Percentiles rank a stretch among this genome's conserved stretches.
Evolutionary conservation across 805 yeast species (phyloP).

Genomic region (Brettanomyces nanus): DNA sequence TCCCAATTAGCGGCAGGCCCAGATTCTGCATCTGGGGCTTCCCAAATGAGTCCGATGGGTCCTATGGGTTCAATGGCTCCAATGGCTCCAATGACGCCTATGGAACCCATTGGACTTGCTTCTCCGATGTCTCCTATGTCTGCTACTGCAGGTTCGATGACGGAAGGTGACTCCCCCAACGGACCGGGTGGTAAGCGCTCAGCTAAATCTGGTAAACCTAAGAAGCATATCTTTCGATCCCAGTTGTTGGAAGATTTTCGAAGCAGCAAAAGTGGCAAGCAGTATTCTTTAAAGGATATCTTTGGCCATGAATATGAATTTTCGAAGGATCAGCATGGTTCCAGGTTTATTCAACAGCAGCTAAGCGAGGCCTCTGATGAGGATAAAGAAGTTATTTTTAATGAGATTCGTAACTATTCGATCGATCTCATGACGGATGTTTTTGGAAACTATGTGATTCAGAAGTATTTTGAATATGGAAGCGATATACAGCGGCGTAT

Average conservation of each 20-base stretch:
- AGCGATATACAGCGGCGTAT: conserved; percentile 57
- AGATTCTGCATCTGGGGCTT: no score
- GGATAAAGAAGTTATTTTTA: conserved; percentile 70
- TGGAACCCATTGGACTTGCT: neutral
- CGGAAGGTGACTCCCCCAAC: conserved; percentile 1
- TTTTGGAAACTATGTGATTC: conserved; percentile 95
- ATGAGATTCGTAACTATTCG: conserved; percentile 69
- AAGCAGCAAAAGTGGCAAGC: conserved; percentile 47
- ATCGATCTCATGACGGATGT: conserved; percentile 89
- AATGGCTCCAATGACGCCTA: conserved; percentile 2
- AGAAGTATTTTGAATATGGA: conserved; percentile 85
- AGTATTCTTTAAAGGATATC: conserved; percentile 62
- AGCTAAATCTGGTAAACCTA: conserved; percentile 6
- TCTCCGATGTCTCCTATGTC: neutral
- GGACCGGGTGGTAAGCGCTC: neutral
- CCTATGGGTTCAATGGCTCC: neutral
- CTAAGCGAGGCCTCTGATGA: conserved; percentile 58
- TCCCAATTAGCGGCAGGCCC: no score
- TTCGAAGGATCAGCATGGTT: conserved; percentile 94
- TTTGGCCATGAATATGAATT: conserved; percentile 86
- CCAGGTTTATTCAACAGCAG: conserved; percentile 91
- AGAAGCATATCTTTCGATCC: conserved; percentile 54
- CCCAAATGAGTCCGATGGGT: no score
- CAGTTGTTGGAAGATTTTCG: conserved; percentile 83
- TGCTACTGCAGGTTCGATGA: neutral